A percentile compares a stretch with the other conserved stretches of the same genome.
Conservation (phyloP, 495 filamentous ascomycete species). For the Podospora bellae-mahoneyi region DNA sequence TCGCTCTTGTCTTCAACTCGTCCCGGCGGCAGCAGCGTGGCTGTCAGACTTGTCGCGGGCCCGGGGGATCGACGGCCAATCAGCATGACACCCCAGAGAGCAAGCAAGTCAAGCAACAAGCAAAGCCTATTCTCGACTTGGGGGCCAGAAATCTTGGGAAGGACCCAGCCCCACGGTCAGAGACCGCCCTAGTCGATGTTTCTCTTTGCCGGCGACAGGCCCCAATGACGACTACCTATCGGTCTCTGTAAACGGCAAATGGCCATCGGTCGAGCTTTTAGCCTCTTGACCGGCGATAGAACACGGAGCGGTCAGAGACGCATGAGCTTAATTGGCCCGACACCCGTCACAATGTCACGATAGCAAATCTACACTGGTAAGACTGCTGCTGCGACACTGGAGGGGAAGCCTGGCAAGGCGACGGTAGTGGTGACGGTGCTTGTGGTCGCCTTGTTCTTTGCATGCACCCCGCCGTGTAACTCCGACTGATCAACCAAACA, state of each 20-base stretch:
- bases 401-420: conserved; percentile 5
- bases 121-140: not conserved
- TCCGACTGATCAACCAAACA: not conserved
- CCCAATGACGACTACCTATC: not conserved
- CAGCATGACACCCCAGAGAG: not conserved
- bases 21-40: not conserved
- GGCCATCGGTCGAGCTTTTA: too few species aligned
- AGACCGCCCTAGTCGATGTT: not conserved
- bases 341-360: not conserved
- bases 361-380: not conserved
- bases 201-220: not conserved
- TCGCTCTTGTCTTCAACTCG: not conserved
- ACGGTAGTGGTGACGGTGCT: not conserved
- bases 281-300: not conserved
- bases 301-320: not conserved
- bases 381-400: not conserved
- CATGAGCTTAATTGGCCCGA: not conserved
- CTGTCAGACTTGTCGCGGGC: not conserved
- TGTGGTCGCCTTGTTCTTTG: conserved; percentile 1
- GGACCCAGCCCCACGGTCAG: too few species aligned
- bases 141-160: not conserved
- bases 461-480: not conserved
- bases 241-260: not conserved
- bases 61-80: not conserved
- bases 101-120: conserved; percentile 1